phyloP scores from a whole-genome alignment of 2,329 filamentous ascomycete genomes.

The Periconia macrospinosa region DNA sequence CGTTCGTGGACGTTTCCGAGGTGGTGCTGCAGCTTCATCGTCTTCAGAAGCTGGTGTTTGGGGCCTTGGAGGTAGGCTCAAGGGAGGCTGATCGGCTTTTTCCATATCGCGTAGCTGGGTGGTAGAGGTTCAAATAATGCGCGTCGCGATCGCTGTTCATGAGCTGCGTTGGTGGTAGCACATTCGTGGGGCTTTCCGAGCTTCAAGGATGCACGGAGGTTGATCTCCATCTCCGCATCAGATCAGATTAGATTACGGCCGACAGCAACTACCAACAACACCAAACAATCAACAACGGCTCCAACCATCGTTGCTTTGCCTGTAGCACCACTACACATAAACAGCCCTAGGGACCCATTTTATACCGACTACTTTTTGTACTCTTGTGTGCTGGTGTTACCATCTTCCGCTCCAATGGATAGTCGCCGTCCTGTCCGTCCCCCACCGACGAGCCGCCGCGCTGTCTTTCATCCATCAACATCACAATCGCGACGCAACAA shows the following conservation, averaged over 20 bases:
- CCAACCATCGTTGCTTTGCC: conserved; percentile 10
- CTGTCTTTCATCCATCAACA: conserved; percentile 24
- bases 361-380: neutral
- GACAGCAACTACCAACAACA: conserved; percentile 15
- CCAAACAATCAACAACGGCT: conserved; percentile 11
- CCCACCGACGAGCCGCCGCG: conserved; percentile 29
- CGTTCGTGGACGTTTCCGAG: conserved; percentile 34
- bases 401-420: conserved; percentile 12
- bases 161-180: neutral
- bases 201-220: neutral
- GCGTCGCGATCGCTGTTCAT: neutral
- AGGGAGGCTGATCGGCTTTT: neutral
- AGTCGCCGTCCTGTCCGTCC: conserved; percentile 29
- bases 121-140: neutral
- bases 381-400: neutral
- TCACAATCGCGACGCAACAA: conserved; percentile 21
- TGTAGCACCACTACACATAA: conserved; percentile 1
- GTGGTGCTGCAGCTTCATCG: conserved; percentile 16
- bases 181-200: neutral
- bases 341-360: too few relatives aligned
- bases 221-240: conserved; percentile 6
- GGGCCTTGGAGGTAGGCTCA: conserved; percentile 7
- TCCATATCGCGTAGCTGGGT: neutral
- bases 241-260: conserved; percentile 11
- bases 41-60: conserved; percentile 11